Conservation (phyloP, 768 basidiomycete species). For the Tricholoma sp. region DNA sequence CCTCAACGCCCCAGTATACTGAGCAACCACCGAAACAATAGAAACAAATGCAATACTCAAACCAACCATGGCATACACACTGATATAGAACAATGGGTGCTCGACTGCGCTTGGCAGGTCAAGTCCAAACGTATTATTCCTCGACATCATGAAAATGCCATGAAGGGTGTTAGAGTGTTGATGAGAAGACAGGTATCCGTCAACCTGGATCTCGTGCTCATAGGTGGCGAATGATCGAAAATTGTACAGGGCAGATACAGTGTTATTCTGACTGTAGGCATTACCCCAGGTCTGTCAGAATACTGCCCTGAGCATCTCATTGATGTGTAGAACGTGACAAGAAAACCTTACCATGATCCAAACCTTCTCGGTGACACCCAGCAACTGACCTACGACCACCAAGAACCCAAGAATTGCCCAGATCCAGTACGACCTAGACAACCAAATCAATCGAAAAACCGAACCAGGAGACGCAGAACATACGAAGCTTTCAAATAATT, state of each 20-base stretch:
- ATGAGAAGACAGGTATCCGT: conserved; percentile 26
- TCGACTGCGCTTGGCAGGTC: conserved; percentile 47
- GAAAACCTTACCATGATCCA: conserved; percentile 60
- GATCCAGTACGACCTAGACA: conserved; percentile 60
- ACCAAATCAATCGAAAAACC: not conserved
- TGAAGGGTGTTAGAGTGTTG: conserved; percentile 22
- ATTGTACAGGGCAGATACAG: conserved; percentile 21
- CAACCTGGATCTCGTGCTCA: conserved; percentile 33
- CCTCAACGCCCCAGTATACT: conserved; percentile 56
- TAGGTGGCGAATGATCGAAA: conserved; percentile 32
- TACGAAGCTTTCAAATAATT: conserved; percentile 70
- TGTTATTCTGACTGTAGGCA: conserved; percentile 37
- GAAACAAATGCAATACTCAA: conserved; percentile 41
- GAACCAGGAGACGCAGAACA: conserved; percentile 18
- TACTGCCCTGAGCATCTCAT: not conserved
- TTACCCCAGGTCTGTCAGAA: conserved; percentile 60
- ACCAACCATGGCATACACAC: conserved; percentile 60
- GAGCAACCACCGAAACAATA: conserved; percentile 42
- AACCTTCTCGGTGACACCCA: conserved; percentile 56
- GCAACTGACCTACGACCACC: conserved; percentile 45
- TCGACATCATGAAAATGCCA: conserved; percentile 14
- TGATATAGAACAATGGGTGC: conserved; percentile 69
- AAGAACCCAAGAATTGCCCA: conserved; percentile 50
- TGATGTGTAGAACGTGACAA: not conserved
- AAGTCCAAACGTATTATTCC: conserved; percentile 20